Conservation (phyloP, 1,284 basidiomycete genomes). For the Irpex rosettiformis region DNA sequence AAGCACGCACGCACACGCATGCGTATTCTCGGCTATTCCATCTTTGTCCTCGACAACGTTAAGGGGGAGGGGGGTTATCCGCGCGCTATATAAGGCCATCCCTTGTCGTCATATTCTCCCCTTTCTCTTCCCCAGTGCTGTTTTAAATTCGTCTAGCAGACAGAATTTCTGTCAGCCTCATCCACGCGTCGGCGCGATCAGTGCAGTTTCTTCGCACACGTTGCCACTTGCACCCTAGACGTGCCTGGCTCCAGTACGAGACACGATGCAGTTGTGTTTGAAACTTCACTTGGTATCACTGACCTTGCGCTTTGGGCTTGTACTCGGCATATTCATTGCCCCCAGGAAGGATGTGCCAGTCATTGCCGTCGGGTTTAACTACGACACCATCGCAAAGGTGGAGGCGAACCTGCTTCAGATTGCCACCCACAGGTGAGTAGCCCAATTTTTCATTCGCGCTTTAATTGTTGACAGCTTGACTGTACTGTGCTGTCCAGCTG, state of each 20-base stretch:
- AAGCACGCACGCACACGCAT: not conserved
- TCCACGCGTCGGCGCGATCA: not conserved
- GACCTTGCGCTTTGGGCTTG: not conserved
- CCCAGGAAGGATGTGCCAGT: not conserved
- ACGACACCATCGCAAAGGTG: constrained; percentile 19
- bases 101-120: not conserved
- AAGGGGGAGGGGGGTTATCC: too few relatives aligned
- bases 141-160: not conserved
- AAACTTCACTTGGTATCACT: constrained; percentile 4
- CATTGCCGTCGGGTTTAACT: constrained; percentile 16
- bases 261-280: not conserved
- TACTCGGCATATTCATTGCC: not conserved
- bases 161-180: not conserved
- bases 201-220: not conserved
- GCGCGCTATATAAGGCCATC: not conserved
- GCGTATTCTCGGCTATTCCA: not conserved
- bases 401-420: constrained; percentile 24
- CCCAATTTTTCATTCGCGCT: too few relatives aligned
- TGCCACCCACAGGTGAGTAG: constrained; percentile 28
- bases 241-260: not conserved
- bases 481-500: constrained; percentile 39
- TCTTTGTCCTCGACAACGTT: not conserved
- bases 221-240: not conserved
- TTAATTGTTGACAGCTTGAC: not conserved
- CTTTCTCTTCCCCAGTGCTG: not conserved